Percentiles rank a stretch among this genome's conserved stretches.
These are phyloP conservation scores for Kernera saxatilis DNA, from an alignment of 345 rosid genomes.

Conservation along the genomic window DNA sequence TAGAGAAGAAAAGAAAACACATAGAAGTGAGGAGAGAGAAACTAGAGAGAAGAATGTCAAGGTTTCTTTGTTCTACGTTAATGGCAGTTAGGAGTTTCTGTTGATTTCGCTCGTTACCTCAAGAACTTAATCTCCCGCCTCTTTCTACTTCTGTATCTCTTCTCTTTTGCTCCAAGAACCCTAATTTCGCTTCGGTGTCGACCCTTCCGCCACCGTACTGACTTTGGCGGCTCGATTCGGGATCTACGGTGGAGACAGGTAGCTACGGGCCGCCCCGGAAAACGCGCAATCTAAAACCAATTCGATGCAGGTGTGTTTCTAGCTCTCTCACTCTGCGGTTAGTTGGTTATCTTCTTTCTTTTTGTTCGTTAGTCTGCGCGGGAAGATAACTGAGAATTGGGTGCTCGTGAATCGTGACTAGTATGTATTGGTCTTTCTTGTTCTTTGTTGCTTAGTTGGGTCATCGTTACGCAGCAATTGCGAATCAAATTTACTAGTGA, in stretches of 20 bases:
- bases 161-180: slow-evolving; percentile 36
- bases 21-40: neutral
- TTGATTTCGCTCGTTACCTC: slow-evolving; percentile 22
- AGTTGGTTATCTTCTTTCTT: neutral
- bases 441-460: neutral
- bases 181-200: slow-evolving; percentile 34
- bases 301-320: slow-evolving; percentile 71
- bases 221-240: slow-evolving; percentile 3
- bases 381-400: slow-evolving; percentile 3
- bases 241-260: slow-evolving; percentile 22
- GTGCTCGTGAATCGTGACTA: neutral
- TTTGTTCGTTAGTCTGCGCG: slow-evolving; percentile 14
- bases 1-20: neutral
- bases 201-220: slow-evolving; percentile 11
- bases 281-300: slow-evolving; percentile 38
- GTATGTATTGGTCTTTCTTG: neutral
- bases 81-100: slow-evolving; percentile 62
- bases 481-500: neutral
- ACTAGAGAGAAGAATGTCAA: slow-evolving; percentile 26
- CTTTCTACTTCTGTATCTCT: slow-evolving; percentile 6
- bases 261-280: slow-evolving; percentile 66
- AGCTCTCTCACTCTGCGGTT: neutral
- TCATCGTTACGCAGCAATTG: neutral
- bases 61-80: slow-evolving; percentile 30
- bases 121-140: slow-evolving; percentile 25